Evolutionary conservation across 345 rosid species (phyloP), one percentile per base, ranked within the genome.

Genomic region (Acer campestre): DNA sequence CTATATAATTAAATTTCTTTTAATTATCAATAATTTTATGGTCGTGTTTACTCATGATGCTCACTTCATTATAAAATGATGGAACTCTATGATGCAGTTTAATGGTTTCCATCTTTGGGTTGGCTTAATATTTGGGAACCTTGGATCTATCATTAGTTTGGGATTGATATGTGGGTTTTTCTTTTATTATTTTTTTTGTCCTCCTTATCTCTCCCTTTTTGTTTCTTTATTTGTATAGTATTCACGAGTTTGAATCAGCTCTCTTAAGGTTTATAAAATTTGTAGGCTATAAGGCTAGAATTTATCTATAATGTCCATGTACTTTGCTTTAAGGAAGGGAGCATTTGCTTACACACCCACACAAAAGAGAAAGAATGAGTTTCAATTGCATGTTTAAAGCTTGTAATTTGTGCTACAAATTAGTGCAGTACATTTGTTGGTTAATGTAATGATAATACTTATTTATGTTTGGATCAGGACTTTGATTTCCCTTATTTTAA

Each of bases 401-500:
- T 1, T n/a, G 62, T 71, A 20, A 58, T 71, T 35, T 35, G 23
- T 35, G 75, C 20, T 6, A 56, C 31, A 35, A 23, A 80, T 53
- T 3, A 38, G 61, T n/a, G 9, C 35, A 73, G 46, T 62, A 7
- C 71, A 64, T 64, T 67, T 42, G 46, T 31, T 7, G 46, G 14
- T 49, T 83, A 51, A 51, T 58, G 25, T 7, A 25, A 44, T 68
- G 10, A 49, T 29, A 13, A 40, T 12, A 25, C 31, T 31, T 70
- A n/a, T 70, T 61, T 14, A 10, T 9, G 49, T 79, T 42, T 80
- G 68, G 68, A 81, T 82, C 86, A 96, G 98, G 98, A 96, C 74
- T 96, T 98, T 48, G 98, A 97, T 55, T 96, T 91, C 82, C 98
- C 99, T 55, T 96, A 98, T 89, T 96, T 96, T 85, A 96, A 91